Evolutionary conservation across 2,329 filamentous ascomycete species (phyloP).

Genomic region (Ophiostoma ulmi): DNA sequence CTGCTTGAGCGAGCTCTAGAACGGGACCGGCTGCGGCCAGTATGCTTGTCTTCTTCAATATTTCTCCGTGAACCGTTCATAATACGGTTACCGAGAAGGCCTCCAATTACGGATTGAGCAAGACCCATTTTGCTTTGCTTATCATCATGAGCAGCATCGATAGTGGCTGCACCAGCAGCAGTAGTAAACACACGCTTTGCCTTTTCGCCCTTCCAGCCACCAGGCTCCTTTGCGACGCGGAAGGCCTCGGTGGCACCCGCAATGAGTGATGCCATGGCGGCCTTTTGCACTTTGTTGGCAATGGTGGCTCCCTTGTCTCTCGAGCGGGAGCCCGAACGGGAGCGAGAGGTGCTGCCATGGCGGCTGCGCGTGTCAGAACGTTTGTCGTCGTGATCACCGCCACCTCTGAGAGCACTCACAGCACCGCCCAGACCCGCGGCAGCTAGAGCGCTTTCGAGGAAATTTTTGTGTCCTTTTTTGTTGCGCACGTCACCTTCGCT

Average conservation of each 20-base stretch:
- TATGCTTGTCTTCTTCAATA: constrained; percentile 56
- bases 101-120: constrained; percentile 80
- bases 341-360: constrained; percentile 33
- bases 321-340: constrained; percentile 48
- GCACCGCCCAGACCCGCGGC: constrained; percentile 58
- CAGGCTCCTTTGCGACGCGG: constrained; percentile 80
- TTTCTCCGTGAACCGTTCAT: constrained; percentile 71
- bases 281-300: constrained; percentile 67
- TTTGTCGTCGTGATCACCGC: constrained; percentile 36
- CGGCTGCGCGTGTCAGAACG: constrained; percentile 44
- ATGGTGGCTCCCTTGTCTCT: constrained; percentile 43
- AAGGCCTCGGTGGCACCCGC: constrained; percentile 91
- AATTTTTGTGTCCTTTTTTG: constrained; percentile 59
- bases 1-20: constrained; percentile 50
- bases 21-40: constrained; percentile 63
- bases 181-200: constrained; percentile 87
- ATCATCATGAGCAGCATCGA: constrained; percentile 69
- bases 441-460: constrained; percentile 57
- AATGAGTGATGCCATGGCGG: constrained; percentile 82
- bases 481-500: constrained; percentile 52
- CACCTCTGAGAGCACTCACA: constrained; percentile 54
- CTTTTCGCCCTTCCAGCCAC: constrained; percentile 85
- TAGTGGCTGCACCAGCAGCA: constrained; percentile 76
- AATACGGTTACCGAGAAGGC: constrained; percentile 77
- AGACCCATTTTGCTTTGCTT: constrained; percentile 79